Evolutionary conservation across 352 stramenopile genomes (phyloP).

Genomic region (Globisporangium spiculum): DNA sequence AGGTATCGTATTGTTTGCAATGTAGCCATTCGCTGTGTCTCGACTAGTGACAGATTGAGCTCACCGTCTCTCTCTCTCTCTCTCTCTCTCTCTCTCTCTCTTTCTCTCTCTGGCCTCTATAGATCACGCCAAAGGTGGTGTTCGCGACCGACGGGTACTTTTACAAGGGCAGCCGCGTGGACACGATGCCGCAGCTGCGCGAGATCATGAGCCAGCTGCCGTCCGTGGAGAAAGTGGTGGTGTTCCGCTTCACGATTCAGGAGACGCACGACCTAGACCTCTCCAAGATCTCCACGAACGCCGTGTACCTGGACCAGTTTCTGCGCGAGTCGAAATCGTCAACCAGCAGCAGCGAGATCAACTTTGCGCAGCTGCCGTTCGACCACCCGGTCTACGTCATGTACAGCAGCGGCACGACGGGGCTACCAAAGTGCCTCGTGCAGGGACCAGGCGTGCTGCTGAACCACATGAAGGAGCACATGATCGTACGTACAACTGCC

Average conservation of each 20-base stretch:
- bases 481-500: slow-evolving; percentile 39
- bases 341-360: slow-evolving; percentile 31
- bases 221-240: slow-evolving; percentile 56
- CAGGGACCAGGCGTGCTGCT: slow-evolving; percentile 73
- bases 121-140: slow-evolving; percentile 75
- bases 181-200: slow-evolving; percentile 56
- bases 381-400: slow-evolving; percentile 88
- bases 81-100: too few relatives aligned
- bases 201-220: slow-evolving; percentile 63
- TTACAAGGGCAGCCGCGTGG: slow-evolving; percentile 71
- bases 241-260: slow-evolving; percentile 64
- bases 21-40: not conserved
- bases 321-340: slow-evolving; percentile 27
- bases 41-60: not conserved
- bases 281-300: slow-evolving; percentile 40
- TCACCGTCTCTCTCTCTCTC: not conserved
- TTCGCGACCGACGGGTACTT: slow-evolving; percentile 78
- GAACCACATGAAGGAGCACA: slow-evolving; percentile 82
- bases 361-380: slow-evolving; percentile 75
- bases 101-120: not conserved
- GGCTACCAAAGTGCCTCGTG: slow-evolving; percentile 85
- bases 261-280: slow-evolving; percentile 55
- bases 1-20: slow-evolving; percentile 25
- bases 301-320: slow-evolving; percentile 59
- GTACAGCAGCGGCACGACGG: slow-evolving; percentile 86